Percentiles rank a stretch among this genome's conserved stretches.
phyloP scores from a whole-genome alignment of 768 basidiomycete species.

The Phlebiopsis gigantea region DNA sequence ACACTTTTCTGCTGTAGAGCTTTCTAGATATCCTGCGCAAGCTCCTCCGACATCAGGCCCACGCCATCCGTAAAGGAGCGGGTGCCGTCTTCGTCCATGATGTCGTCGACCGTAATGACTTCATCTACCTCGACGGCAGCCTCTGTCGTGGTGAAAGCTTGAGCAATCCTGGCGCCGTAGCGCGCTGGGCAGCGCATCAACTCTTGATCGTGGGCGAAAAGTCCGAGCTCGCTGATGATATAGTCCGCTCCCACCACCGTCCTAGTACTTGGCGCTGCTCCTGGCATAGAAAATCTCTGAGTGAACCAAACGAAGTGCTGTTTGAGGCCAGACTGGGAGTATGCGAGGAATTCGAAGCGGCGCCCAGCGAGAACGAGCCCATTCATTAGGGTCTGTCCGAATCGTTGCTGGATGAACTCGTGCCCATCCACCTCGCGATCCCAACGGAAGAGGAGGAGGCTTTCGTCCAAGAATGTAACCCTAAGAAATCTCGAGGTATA shows the following conservation, averaged over 20 bases:
- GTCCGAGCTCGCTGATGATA: slow-evolving; percentile 45
- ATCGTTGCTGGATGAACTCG: slow-evolving; percentile 16
- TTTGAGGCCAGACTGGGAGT: slow-evolving; percentile 17
- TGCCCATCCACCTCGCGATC: slow-evolving; percentile 40
- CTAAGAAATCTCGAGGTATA: slow-evolving; percentile 67
- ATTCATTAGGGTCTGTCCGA: slow-evolving; percentile 14
- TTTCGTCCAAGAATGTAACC: slow-evolving; percentile 80
- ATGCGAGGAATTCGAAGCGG: slow-evolving; percentile 18
- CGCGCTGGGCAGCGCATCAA: slow-evolving; percentile 54
- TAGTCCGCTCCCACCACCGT: slow-evolving; percentile 32
- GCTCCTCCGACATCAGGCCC: slow-evolving; percentile 37
- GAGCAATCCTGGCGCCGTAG: slow-evolving; percentile 61
- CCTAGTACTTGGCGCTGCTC: neutral
- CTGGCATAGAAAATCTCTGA: slow-evolving; percentile 12
- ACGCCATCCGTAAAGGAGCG: slow-evolving; percentile 36
- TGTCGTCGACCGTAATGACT: slow-evolving; percentile 39
- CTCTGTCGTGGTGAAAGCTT: slow-evolving; percentile 67
- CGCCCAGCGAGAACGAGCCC: slow-evolving; percentile 16
- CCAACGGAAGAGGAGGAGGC: slow-evolving; percentile 34
- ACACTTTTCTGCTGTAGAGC: slow-evolving; percentile 19
- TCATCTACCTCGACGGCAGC: slow-evolving; percentile 36
- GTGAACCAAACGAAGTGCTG: slow-evolving; percentile 20
- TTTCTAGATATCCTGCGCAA: slow-evolving; percentile 41
- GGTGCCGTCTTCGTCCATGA: slow-evolving; percentile 21
- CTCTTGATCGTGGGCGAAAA: slow-evolving; percentile 42